Evolutionary conservation across 768 basidiomycete species (phyloP).

Genomic region (Tremella yokohamensis): DNA sequence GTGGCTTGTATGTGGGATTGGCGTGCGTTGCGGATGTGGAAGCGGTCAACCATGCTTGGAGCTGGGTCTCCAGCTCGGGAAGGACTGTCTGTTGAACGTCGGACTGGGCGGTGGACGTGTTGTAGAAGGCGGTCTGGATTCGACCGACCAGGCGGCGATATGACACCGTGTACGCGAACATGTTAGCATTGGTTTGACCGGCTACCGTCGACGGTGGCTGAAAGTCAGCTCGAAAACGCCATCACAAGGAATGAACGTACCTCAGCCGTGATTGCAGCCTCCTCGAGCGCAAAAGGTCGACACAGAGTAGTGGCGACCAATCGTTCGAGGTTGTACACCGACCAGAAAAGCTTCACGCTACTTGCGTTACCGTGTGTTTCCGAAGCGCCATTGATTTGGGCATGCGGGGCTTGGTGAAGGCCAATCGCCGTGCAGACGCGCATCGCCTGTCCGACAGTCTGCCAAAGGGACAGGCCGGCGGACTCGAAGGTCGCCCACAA

Average conservation of each 20-base stretch:
- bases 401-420: slow-evolving; percentile 26
- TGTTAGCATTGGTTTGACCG: too few species aligned
- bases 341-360: slow-evolving; percentile 22
- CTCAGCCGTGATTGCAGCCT: slow-evolving; percentile 31
- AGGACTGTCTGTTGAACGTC: slow-evolving; percentile 14
- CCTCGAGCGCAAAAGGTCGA: slow-evolving; percentile 27
- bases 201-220: slow-evolving; percentile 18
- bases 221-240: slow-evolving; percentile 15
- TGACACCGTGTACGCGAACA: neutral
- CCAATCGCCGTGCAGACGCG: slow-evolving; percentile 25
- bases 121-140: slow-evolving; percentile 25
- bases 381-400: neutral
- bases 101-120: slow-evolving; percentile 17
- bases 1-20: neutral
- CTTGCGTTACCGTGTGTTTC: slow-evolving; percentile 15
- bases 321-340: slow-evolving; percentile 34
- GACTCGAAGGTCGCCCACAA: slow-evolving; percentile 31
- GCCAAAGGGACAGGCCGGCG: slow-evolving; percentile 27
- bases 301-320: slow-evolving; percentile 27
- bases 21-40: neutral
- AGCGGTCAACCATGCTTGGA: slow-evolving; percentile 22
- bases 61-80: slow-evolving; percentile 12
- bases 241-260: slow-evolving; percentile 14
- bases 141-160: slow-evolving; percentile 12
- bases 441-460: slow-evolving; percentile 31